Percentiles rank a stretch among this genome's conserved stretches.
phyloP scores from a whole-genome alignment of 345 rosid species.

The Abelmoschus esculentus region DNA sequence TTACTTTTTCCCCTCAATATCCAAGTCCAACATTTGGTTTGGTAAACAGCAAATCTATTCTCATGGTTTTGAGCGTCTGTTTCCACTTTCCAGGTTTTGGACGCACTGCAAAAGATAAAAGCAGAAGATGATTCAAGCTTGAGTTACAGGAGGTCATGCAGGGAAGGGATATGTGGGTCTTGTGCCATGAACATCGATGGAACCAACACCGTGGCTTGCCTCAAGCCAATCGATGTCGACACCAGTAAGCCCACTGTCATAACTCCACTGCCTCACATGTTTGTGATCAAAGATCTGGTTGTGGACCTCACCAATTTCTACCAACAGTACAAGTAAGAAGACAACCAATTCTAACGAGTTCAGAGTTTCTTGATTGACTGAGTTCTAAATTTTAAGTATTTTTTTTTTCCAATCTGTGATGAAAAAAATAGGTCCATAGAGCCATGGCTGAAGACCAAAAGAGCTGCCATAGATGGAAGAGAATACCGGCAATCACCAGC shows the following conservation, averaged over 20 bases:
- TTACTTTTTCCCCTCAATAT: not conserved
- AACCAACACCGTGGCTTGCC: slow-evolving; percentile 63
- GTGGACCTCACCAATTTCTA: slow-evolving; percentile 66
- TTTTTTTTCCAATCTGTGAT: not conserved
- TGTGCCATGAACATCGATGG: slow-evolving; percentile 66
- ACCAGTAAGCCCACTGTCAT: slow-evolving; percentile 35
- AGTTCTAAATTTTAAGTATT: too few relatives aligned
- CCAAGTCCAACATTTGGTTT: not conserved
- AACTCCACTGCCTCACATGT: slow-evolving; percentile 71
- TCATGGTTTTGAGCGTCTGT: not conserved
- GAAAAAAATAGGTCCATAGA: slow-evolving; percentile 38
- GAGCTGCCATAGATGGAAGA: slow-evolving; percentile 28
- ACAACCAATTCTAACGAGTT: not conserved
- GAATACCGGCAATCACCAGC: slow-evolving; percentile 47
- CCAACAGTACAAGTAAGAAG: slow-evolving; percentile 46
- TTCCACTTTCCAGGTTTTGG: slow-evolving; percentile 52
- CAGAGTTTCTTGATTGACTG: too few relatives aligned
- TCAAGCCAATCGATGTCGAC: slow-evolving; percentile 43
- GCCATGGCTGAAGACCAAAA: slow-evolving; percentile 58
- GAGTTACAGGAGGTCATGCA: slow-evolving; percentile 55
- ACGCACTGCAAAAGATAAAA: slow-evolving; percentile 57
- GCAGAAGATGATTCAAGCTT: slow-evolving; percentile 56
- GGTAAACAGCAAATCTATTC: not conserved
- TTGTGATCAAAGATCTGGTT: slow-evolving; percentile 52
- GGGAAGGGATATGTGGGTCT: slow-evolving; percentile 79